Evolutionary conservation across 176 grass and related monocot genomes (phyloP).

Genomic region (Oryza glaberrima): DNA sequence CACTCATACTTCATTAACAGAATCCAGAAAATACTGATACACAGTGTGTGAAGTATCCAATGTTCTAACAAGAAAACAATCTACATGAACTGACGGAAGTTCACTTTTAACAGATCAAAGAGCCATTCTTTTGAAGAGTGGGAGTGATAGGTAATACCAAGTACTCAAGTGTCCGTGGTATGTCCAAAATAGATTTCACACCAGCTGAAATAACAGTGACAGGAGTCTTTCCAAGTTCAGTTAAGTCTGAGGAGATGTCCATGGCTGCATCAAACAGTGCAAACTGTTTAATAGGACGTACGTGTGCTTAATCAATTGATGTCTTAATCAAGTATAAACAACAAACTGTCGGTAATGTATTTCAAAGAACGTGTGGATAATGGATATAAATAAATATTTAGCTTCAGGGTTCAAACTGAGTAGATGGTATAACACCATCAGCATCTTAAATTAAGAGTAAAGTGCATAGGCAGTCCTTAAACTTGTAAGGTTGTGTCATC

Average conservation of each 20-base stretch:
- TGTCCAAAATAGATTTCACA: conserved; percentile 98
- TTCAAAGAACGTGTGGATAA: conserved; percentile 7
- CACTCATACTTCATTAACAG: neutral
- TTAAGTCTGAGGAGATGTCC: conserved; percentile 95
- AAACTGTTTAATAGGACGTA: conserved; percentile 1
- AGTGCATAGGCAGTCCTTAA: no score
- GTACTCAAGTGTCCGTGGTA: conserved; percentile 84
- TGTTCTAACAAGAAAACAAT: conserved; percentile 14
- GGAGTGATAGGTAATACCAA: conserved; percentile 51
- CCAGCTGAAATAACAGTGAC: conserved; percentile 87
- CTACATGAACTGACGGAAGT: neutral
- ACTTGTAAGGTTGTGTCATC: no score
- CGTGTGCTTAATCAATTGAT: conserved; percentile 3
- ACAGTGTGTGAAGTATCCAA: neutral
- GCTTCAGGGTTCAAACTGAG: neutral
- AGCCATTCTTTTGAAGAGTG: conserved; percentile 1
- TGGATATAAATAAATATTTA: conserved; percentile 4
- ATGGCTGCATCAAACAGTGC: conserved; percentile 65
- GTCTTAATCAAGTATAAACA: neutral
- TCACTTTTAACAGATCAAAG: neutral
- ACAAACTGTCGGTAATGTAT: neutral
- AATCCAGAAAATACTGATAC: neutral
- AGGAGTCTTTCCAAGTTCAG: conserved; percentile 91
- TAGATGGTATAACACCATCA: neutral
- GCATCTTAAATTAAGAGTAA: neutral